Conservation (phyloP, 2,329 filamentous ascomycete species). For the Fusarium zealandicum region DNA sequence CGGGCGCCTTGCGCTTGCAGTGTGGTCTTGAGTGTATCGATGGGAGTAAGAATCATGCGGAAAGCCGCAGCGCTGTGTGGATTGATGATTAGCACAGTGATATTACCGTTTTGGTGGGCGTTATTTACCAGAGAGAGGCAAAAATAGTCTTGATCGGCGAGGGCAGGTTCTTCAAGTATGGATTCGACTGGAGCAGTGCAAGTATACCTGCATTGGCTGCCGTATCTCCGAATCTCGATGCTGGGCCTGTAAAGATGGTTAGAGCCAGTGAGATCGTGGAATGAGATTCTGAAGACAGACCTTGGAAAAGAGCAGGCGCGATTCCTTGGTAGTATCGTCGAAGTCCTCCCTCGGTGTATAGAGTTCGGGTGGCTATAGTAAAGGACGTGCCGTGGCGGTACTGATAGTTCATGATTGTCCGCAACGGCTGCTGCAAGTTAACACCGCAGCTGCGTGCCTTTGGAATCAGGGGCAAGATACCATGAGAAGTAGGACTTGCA, state of each 20-base stretch:
- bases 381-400: conserved; percentile 56
- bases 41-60: conserved; percentile 56
- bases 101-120: neutral
- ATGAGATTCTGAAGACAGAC: conserved; percentile 24
- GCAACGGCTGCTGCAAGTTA: conserved; percentile 48
- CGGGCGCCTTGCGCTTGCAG: conserved; percentile 56
- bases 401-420: conserved; percentile 61
- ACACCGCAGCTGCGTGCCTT: fast-evolving
- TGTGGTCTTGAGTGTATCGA: conserved; percentile 59
- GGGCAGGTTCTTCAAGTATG: conserved; percentile 53
- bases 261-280: neutral
- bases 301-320: conserved; percentile 54
- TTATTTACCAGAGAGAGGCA: conserved; percentile 51
- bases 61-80: conserved; percentile 52
- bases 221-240: conserved; percentile 57
- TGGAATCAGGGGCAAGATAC: conserved; percentile 32
- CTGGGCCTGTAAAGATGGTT: conserved; percentile 46
- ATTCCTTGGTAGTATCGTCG: conserved; percentile 56
- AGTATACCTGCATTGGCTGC: conserved; percentile 59
- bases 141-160: conserved; percentile 55
- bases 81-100: neutral
- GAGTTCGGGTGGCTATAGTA: conserved; percentile 47
- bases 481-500: conserved; percentile 58
- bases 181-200: conserved; percentile 55
- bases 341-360: conserved; percentile 52